phyloP scores from a whole-genome alignment of 495 filamentous ascomycete genomes.

The Hypoxylon fuscum region DNA sequence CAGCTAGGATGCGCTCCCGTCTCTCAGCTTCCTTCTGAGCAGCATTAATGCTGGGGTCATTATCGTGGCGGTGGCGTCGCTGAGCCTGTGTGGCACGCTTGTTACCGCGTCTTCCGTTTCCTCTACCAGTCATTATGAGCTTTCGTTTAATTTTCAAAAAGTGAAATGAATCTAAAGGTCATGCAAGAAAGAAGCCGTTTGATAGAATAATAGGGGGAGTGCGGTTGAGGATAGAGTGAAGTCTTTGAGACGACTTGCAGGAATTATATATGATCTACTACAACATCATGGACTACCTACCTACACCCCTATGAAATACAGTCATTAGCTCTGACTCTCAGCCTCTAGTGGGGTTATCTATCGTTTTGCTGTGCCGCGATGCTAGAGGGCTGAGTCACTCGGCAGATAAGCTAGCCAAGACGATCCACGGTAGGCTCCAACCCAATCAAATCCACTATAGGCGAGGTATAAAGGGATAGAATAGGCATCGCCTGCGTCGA shows the following conservation, averaged over 20 bases:
- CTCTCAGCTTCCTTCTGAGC: conserved; percentile 41
- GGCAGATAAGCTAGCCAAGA: conserved; percentile 1
- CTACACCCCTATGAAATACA: neutral
- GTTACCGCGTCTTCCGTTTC: conserved; percentile 9
- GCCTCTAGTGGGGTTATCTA: neutral
- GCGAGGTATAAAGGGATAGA: neutral
- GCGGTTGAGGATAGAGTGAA: no score
- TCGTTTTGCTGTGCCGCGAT: conserved; percentile 7
- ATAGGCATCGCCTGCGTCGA: neutral
- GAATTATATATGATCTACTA: no score
- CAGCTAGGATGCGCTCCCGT: conserved; percentile 40
- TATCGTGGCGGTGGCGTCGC: conserved; percentile 14
- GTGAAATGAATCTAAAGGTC: neutral
- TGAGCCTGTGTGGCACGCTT: conserved; percentile 1
- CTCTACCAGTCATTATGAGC: conserved; percentile 25
- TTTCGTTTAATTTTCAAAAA: neutral
- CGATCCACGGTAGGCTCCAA: conserved; percentile 1
- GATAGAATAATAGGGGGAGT: neutral
- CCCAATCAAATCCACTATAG: conserved; percentile 9
- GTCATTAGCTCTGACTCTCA: no score
- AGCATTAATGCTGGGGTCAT: conserved; percentile 27
- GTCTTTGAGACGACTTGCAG: no score
- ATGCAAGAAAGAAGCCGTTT: neutral
- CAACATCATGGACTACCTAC: no score
- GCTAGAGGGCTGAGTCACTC: conserved; percentile 24